Evolutionary conservation across 1,284 basidiomycete species (phyloP).

Genomic region (Irpex rosettiformis): DNA sequence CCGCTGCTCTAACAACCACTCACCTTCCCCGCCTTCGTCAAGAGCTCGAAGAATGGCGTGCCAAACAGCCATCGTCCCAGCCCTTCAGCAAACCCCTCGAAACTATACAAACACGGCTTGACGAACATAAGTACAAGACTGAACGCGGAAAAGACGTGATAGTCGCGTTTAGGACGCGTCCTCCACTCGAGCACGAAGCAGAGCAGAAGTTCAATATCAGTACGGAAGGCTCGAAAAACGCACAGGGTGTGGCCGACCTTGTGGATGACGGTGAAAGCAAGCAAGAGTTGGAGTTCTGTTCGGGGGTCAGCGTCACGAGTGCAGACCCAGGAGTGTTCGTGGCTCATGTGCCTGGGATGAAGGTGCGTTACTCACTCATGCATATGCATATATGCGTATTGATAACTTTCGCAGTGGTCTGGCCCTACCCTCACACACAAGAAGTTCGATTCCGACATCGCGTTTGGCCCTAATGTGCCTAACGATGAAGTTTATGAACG

Average conservation of each 20-base stretch:
- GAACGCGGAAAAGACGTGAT: conserved; percentile 27
- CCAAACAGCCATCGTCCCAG: conserved; percentile 7
- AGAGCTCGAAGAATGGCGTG: conserved; percentile 26
- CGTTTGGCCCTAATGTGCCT: conserved; percentile 28
- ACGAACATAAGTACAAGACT: not conserved
- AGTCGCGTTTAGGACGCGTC: conserved; percentile 33
- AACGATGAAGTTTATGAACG: conserved; percentile 35
- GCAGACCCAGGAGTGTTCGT: conserved; percentile 30
- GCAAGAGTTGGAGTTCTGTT: conserved; percentile 20
- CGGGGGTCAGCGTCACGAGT: conserved; percentile 22
- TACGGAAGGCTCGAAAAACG: not conserved
- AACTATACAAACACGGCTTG: conserved; percentile 9
- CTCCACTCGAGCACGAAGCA: conserved; percentile 28
- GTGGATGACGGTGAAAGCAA: not conserved
- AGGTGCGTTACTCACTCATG: conserved; percentile 19
- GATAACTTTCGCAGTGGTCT: conserved; percentile 25
- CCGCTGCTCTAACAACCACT: conserved; percentile 27
- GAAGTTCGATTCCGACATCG: conserved; percentile 30
- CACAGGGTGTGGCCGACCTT: not conserved
- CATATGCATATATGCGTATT: not conserved
- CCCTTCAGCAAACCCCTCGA: conserved; percentile 7
- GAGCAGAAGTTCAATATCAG: conserved; percentile 20
- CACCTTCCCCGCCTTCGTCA: conserved; percentile 24
- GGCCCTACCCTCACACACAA: conserved; percentile 34
- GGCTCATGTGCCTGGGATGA: conserved; percentile 34